phyloP scores from a whole-genome alignment of 225 moss, liverwort and hornwort genomes.

The Climacium dendroides region DNA sequence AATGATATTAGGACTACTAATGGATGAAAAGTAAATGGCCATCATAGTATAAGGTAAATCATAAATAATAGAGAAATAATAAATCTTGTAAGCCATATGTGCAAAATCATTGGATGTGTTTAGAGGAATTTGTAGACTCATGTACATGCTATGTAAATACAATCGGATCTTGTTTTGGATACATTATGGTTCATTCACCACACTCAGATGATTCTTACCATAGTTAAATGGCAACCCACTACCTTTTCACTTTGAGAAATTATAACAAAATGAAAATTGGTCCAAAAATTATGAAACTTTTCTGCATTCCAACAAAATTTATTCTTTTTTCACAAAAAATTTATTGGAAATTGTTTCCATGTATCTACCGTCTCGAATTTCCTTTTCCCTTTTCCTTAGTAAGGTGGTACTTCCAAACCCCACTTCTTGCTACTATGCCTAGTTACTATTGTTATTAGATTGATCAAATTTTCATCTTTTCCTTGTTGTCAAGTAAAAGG shows the following conservation, averaged over 20 bases:
- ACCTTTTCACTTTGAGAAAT: background rate
- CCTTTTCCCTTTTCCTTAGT: too few relatives aligned
- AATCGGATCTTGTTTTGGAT: background rate
- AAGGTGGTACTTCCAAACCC: accelerated
- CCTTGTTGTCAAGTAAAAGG: background rate
- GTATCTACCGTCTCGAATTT: too few relatives aligned
- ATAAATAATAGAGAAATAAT: background rate
- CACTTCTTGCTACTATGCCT: background rate
- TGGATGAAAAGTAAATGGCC: background rate
- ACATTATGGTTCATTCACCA: background rate
- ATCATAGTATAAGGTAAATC: accelerated
- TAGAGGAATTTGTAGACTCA: background rate
- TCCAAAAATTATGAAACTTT: background rate
- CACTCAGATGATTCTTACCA: background rate
- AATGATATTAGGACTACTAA: accelerated
- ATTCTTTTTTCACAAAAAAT: too few relatives aligned
- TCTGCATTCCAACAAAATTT: background rate
- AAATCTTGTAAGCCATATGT: background rate
- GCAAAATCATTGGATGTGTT: background rate
- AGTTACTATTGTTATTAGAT: too few relatives aligned
- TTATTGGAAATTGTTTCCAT: too few relatives aligned
- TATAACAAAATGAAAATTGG: background rate
- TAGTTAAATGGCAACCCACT: background rate
- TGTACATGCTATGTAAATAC: background rate
- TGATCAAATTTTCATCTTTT: background rate